These are phyloP conservation scores for Malassezia yamatoensis DNA, from an alignment of 1,284 basidiomycete genomes.

Conservation along the genomic window DNA sequence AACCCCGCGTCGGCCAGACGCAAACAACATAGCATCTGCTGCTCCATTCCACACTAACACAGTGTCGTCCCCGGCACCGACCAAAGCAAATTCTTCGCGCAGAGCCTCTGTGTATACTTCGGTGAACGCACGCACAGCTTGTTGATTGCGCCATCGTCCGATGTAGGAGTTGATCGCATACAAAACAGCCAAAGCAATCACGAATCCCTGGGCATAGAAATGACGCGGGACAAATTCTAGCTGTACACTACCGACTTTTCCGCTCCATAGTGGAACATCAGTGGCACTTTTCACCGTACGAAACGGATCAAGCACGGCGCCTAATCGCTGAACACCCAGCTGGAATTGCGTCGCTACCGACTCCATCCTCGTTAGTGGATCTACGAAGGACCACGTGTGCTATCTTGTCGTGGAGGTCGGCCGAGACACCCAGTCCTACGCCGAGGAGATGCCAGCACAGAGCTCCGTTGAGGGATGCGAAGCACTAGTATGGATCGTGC, in stretches of 20 bases:
- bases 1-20: slow-evolving; percentile 38
- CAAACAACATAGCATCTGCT: slow-evolving; percentile 36
- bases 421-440: not conserved
- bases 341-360: not conserved
- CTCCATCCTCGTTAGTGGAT: not conserved
- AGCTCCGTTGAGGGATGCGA: not conserved
- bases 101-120: not conserved
- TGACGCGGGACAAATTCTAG: slow-evolving; percentile 6
- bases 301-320: not conserved
- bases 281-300: not conserved
- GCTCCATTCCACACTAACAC: slow-evolving; percentile 42
- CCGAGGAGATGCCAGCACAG: not conserved
- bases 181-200: slow-evolving; percentile 5
- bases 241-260: not conserved
- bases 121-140: not conserved
- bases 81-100: slow-evolving; percentile 19
- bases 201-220: slow-evolving; percentile 7
- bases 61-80: slow-evolving; percentile 20
- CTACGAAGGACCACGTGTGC: not conserved
- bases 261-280: slow-evolving; percentile 3
- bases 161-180: not conserved
- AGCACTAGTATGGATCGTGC: too few species aligned
- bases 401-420: not conserved
- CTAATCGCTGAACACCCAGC: not conserved
- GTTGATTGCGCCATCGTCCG: slow-evolving; percentile 6